These are phyloP conservation scores for Petrea volubilis DNA, from an alignment of 257 asterid genomes.

Conservation along the genomic window DNA sequence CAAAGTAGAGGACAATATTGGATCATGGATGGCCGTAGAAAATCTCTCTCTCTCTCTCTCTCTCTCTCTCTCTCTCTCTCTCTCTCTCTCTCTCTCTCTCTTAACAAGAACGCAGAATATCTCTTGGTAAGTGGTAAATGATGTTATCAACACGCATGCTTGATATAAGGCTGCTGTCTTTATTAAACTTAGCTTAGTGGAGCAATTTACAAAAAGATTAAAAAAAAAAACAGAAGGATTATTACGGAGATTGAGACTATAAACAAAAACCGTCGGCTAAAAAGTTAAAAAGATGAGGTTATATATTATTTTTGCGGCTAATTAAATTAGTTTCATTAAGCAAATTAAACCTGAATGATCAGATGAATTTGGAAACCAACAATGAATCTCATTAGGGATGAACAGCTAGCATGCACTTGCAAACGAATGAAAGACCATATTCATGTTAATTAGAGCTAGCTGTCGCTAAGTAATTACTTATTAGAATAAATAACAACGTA, in stretches of 20 bases:
- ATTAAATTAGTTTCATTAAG: neutral
- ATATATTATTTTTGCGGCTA: neutral
- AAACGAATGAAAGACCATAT: neutral
- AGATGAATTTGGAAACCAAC: neutral
- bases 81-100: too few relatives aligned
- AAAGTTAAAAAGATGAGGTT: neutral
- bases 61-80: too few relatives aligned
- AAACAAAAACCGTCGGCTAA: neutral
- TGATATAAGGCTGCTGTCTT: slow-evolving; percentile 21
- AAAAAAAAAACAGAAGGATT: neutral
- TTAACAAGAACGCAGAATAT: too few relatives aligned
- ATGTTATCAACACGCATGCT: slow-evolving; percentile 38
- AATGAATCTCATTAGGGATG: neutral
- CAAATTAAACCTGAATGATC: neutral
- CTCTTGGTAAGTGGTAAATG: slow-evolving; percentile 31
- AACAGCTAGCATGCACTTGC: neutral
- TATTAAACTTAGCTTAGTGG: neutral
- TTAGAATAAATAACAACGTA: too few relatives aligned
- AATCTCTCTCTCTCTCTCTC: too few relatives aligned
- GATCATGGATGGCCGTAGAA: slow-evolving; percentile 19
- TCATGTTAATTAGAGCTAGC: neutral
- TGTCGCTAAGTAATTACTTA: neutral
- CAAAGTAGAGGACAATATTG: neutral
- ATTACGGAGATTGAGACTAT: neutral
- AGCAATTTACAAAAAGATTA: neutral